Evolutionary conservation across 2,329 filamentous ascomycete species (phyloP), one percentile per base, ranked within the genome.

Genomic region (Trichoderma cornu-damae): DNA sequence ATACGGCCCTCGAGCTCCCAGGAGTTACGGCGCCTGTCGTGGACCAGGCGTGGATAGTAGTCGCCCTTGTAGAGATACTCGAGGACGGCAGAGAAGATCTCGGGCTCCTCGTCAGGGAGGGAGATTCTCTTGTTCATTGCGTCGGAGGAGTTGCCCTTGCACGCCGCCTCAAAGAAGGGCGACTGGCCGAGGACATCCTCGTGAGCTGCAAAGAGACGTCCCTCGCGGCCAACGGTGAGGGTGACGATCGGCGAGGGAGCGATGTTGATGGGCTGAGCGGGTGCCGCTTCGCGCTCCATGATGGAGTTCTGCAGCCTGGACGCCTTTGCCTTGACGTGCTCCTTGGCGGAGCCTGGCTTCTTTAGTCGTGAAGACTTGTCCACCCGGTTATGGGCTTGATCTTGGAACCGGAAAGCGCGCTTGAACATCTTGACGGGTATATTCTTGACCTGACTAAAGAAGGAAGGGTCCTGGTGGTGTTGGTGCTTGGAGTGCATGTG

Each of bases 21-120:
- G 77, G 87, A 88, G 79, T 89, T 87, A 70, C 85, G 87, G 73
- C 86, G 86, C 81, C 89, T 90, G 82, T 89, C 89, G 74, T 90
- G 89, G 66, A 96, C 70, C 77, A 96, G 81, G 73, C 90, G 89
- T 57, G 92, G 92, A 74, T 89, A 94, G 77, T 96, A 96, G 81
- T 96, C 91, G 65, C 89, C 90, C 79, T 95, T 96, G 86, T 96
- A 96, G 65, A 96, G 85, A 73, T 92, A 96, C 79, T 96, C 92
- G 77, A 96, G 90, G 68, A 96, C 80, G 69, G 88, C 92, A 72
- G 90, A 95, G 75, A 96, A 89, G 73, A 95, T 83, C 79, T 96
- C 91, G 65, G 92, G 90, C 78, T 96, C 90, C 81, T 89, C 87
- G 68, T 83, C 79, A 63, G 79, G 79, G 68, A 82, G 88, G 79